These are phyloP conservation scores for Citrus australasica DNA, from an alignment of 345 rosid species.

Conservation along the genomic window DNA sequence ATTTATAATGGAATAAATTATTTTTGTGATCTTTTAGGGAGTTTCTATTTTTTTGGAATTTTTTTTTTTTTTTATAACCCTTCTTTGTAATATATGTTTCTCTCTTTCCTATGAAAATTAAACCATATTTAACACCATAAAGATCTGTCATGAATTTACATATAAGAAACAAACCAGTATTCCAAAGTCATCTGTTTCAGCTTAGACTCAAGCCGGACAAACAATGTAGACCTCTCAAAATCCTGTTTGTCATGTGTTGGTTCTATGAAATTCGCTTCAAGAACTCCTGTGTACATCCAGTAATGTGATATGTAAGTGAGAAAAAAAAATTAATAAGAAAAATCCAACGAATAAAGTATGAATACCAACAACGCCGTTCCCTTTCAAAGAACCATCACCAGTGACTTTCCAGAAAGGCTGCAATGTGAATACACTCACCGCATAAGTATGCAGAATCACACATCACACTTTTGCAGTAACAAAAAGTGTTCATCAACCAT, in stretches of 20 bases:
- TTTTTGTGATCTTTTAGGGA: neutral
- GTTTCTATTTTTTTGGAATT: neutral
- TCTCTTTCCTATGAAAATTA: neutral
- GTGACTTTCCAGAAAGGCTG: conserved; percentile 98
- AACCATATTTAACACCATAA: neutral
- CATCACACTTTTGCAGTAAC: neutral
- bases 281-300: conserved; percentile 58
- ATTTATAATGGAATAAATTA: neutral
- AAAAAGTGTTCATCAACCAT: neutral
- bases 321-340: conserved; percentile 8
- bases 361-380: conserved; percentile 81
- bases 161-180: conserved; percentile 62
- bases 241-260: conserved; percentile 98
- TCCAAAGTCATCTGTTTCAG: conserved; percentile 62
- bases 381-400: conserved; percentile 42
- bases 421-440: conserved; percentile 15
- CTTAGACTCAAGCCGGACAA: conserved; percentile 62
- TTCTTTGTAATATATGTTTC: neutral
- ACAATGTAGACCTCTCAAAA: conserved; percentile 87
- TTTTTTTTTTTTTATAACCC: neutral
- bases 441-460: conserved; percentile 16
- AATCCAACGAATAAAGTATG: conserved; percentile 12
- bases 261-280: conserved; percentile 94
- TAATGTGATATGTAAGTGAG: conserved; percentile 13
- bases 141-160: neutral